Conservation (phyloP, 1,139 yeast species). For the Magnusiomyces suaveolens region DNA sequence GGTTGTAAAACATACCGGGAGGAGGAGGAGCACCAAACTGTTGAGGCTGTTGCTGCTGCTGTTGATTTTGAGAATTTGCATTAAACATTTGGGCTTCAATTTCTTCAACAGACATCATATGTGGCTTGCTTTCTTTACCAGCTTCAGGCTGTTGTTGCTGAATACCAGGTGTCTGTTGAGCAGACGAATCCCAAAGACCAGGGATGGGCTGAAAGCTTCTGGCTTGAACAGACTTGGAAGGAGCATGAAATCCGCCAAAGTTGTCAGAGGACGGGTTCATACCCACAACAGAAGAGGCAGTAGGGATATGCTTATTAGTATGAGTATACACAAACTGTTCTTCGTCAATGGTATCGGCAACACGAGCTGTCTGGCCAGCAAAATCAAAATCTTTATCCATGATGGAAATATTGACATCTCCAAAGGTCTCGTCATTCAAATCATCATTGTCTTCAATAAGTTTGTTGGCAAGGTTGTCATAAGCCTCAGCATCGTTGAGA, state of each 20-base stretch:
- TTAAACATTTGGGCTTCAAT: conserved; percentile 62
- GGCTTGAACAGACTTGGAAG: conserved; percentile 2
- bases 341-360: conserved; percentile 31
- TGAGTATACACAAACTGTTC: conserved; percentile 27
- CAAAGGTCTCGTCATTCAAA: conserved; percentile 82
- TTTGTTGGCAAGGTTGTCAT: conserved; percentile 57
- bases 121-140: conserved; percentile 14
- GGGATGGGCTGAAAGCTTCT: conserved; percentile 53
- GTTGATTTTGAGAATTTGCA: conserved; percentile 25
- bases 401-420: conserved; percentile 44
- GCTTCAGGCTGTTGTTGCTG: not conserved
- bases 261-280: conserved; percentile 15
- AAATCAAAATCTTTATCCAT: conserved; percentile 66
- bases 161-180: not conserved
- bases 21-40: conserved; percentile 1
- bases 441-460: conserved; percentile 69
- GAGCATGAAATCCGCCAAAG: not conserved
- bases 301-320: conserved; percentile 18
- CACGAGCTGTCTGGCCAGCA: conserved; percentile 39
- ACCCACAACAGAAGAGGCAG: not conserved
- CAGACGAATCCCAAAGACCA: conserved; percentile 47
- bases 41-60: conserved; percentile 16
- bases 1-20: conserved; percentile 6
- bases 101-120: conserved; percentile 58
- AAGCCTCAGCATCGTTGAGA: conserved; percentile 56